Base-by-base conservation (phyloP, 176 grass and related monocot genomes). In the Aechmea fasciata region DNA sequence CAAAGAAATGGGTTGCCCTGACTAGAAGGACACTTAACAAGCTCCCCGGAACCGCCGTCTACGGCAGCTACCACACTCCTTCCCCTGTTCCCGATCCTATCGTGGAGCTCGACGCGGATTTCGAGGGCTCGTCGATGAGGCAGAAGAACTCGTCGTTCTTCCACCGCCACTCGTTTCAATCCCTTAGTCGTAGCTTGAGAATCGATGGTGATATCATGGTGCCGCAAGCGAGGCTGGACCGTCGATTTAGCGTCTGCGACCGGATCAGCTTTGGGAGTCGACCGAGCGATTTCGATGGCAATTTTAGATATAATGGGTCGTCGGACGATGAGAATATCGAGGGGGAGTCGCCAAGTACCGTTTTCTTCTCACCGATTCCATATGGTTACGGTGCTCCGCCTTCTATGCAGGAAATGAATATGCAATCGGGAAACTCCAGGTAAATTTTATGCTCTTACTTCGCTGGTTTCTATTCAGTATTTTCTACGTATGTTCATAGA, bases 321-420 rank as follows among this genome's bases (percentile, higher is more conserved):
- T 92, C 89, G 73, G 88, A 91, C 82, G 92, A 91, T 70, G 94
- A 93, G 69, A 85, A 85, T 64, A 83, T 90, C 82, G 89, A 76
- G n/a, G 90, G 83, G 80, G 90, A 99, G 77, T 93, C 87, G 52
- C 86, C 79, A 19, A 79, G 78, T 83, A 73, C 77, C 63, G 73
- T 75, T 18, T 87, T 87, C 72, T 82, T 91, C 77, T 82, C 88
- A 65, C 93, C 92, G 23, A 89, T 96, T 68, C 70, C 80, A 71
- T 83, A 69, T 23, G 86, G 71, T 50, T 80, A 79, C 85, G 82
- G 79, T 83, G 82, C 79, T 83, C 70, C 85, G 83, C 66, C 82
- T 57, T 77, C 59, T 51, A 52, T 49, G 14, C 80, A 85, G 69
- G 85, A 87, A 52, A 76, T 57, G 25, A 69, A 69, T 26, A 83